Percentiles rank a stretch among this genome's conserved stretches.
Evolutionary conservation across 78 protist species (phyloP).

Genomic region (Tieghemostelium lacteum): DNA sequence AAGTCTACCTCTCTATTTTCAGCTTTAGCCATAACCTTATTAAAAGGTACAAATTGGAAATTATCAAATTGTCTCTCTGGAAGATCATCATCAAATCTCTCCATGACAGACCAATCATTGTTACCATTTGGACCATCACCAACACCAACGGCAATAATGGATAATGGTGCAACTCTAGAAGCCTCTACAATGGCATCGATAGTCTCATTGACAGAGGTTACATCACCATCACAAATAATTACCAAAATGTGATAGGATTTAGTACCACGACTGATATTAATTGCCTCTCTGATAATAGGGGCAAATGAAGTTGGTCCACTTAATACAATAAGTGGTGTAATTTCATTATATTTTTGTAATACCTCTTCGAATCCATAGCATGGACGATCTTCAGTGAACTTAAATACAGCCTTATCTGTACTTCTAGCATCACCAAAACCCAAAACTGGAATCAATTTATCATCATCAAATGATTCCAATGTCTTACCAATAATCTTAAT

Average conservation of each 20-base stretch:
- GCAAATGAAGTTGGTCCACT: conserved; percentile 92
- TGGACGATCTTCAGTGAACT: conserved; percentile 77
- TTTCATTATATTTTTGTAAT: conserved; percentile 71
- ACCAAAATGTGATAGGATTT: conserved; percentile 76
- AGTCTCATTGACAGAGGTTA: conserved; percentile 58
- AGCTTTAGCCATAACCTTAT: conserved; percentile 37
- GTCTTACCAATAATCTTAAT: conserved; percentile 84
- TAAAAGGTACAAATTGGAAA: conserved; percentile 82
- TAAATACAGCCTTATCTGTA: conserved; percentile 76
- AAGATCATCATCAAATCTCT: conserved; percentile 74
- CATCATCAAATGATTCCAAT: conserved; percentile 86
- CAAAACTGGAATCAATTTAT: conserved; percentile 77
- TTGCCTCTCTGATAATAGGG: conserved; percentile 52
- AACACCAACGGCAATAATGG: conserved; percentile 81
- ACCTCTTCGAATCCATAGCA: conserved; percentile 75
- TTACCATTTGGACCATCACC: conserved; percentile 91
- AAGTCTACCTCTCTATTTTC: conserved; percentile 82
- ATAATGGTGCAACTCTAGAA: conserved; percentile 72
- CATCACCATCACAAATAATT: conserved; percentile 86
- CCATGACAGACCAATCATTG: conserved; percentile 79
- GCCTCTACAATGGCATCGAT: conserved; percentile 82
- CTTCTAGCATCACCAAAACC: conserved; percentile 85
- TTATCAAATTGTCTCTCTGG: conserved; percentile 80
- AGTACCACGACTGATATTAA: conserved; percentile 43
- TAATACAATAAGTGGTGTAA: conserved; percentile 80